Conservation (phyloP, 2,329 filamentous ascomycete genomes). For the Claviceps maximensis region DNA sequence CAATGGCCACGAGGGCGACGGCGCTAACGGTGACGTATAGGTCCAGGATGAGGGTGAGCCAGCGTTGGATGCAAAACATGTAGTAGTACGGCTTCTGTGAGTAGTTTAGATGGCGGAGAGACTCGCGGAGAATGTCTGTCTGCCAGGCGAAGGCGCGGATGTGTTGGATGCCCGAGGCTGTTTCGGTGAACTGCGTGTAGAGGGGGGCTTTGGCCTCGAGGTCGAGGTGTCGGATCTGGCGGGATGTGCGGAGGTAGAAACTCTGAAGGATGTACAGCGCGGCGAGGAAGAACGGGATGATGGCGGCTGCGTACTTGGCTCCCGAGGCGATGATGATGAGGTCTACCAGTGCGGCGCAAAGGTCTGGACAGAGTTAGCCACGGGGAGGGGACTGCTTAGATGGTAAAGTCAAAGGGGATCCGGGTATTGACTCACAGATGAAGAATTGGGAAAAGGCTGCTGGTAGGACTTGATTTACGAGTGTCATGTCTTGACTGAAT, state of each 20-base stretch:
- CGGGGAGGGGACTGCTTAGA: too few species aligned
- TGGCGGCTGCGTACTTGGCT: too few species aligned
- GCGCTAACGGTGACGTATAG: constrained; percentile 16
- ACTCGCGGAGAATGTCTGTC: constrained; percentile 25
- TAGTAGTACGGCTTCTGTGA: constrained; percentile 19
- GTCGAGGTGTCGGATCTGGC: constrained; percentile 40
- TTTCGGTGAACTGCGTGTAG: constrained; percentile 25
- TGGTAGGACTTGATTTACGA: not conserved
- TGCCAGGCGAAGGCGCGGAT: constrained; percentile 15
- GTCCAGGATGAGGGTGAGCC: constrained; percentile 31
- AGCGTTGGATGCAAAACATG: constrained; percentile 31
- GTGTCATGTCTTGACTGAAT: not conserved
- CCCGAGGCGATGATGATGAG: too few species aligned
- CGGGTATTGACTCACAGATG: too few species aligned
- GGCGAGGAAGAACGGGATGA: constrained; percentile 6
- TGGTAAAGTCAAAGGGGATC: too few species aligned
- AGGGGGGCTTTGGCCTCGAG: constrained; percentile 38
- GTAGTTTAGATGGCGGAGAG: constrained; percentile 23
- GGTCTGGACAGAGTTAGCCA: too few species aligned
- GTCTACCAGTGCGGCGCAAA: too few species aligned
- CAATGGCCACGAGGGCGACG: constrained; percentile 19
- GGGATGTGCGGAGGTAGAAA: constrained; percentile 33
- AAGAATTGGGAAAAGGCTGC: not conserved
- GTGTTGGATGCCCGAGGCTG: constrained; percentile 13
- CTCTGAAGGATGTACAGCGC: constrained; percentile 12